Percentiles rank a stretch among this genome's conserved stretches.
These are phyloP conservation scores for Dorcoceras hygrometricum DNA, from an alignment of 257 asterid species.

Conservation along the genomic window DNA sequence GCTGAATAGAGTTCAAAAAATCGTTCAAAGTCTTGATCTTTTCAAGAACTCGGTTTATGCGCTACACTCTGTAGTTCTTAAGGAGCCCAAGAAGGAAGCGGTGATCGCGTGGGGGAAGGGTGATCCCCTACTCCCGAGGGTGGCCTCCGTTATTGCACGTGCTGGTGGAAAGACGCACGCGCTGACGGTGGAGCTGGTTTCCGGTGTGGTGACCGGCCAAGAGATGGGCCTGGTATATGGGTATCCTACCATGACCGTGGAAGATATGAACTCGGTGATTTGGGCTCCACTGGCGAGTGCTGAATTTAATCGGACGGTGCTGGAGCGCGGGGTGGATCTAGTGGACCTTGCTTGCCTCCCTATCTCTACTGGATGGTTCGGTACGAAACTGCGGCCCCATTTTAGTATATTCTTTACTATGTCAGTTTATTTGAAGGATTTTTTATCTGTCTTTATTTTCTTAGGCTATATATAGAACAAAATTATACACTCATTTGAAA, in stretches of 20 bases:
- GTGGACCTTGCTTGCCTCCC: slow-evolving; percentile 84
- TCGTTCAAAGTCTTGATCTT: slow-evolving; percentile 30
- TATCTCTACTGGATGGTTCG: slow-evolving; percentile 82
- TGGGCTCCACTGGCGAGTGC: slow-evolving; percentile 73
- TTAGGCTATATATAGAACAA: neutral
- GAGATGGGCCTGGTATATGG: slow-evolving; percentile 52
- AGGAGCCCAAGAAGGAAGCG: slow-evolving; percentile 63
- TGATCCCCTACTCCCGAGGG: slow-evolving; percentile 52
- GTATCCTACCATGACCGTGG: slow-evolving; percentile 82
- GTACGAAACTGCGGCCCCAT: slow-evolving; percentile 30
- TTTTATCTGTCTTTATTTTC: neutral
- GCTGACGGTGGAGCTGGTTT: slow-evolving; percentile 54
- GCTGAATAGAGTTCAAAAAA: slow-evolving; percentile 37
- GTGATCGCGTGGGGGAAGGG: slow-evolving; percentile 69
- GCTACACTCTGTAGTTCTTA: slow-evolving; percentile 70
- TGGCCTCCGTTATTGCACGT: slow-evolving; percentile 84
- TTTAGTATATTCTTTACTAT: neutral
- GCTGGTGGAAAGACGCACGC: slow-evolving; percentile 44
- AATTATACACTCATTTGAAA: neutral
- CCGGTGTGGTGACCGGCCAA: slow-evolving; percentile 43
- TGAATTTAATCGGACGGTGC: slow-evolving; percentile 77
- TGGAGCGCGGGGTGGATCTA: slow-evolving; percentile 78
- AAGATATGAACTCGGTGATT: slow-evolving; percentile 70
- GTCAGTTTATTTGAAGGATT: neutral
- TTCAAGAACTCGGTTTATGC: slow-evolving; percentile 49